Percentiles rank a stretch among this genome's conserved stretches.
Evolutionary conservation across 1,284 basidiomycete species (phyloP).

Genomic region (Boletellus deceptivus): DNA sequence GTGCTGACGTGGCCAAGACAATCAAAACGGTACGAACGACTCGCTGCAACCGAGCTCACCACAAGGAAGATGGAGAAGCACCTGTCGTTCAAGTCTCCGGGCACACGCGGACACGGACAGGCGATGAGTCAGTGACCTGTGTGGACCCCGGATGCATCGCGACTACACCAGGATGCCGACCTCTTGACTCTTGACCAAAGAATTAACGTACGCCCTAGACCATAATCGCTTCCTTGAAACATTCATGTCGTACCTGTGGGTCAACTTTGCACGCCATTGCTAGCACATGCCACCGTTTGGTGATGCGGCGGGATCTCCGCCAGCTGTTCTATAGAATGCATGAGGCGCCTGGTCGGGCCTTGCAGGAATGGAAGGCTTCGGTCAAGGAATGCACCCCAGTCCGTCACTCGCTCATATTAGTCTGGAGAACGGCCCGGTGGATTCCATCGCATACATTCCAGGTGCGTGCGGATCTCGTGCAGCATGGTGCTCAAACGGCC

Average conservation of each 20-base stretch:
- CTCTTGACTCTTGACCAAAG: no score
- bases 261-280: no score
- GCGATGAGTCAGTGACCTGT: no score
- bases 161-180: no score
- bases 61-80: neutral
- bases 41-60: neutral
- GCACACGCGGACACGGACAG: no score
- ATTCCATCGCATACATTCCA: neutral
- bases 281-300: no score
- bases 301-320: no score
- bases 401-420: neutral
- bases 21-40: neutral
- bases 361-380: slow-evolving; percentile 18
- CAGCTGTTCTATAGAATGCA: neutral
- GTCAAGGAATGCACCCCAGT: neutral
- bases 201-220: no score
- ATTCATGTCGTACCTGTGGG: no score
- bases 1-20: neutral
- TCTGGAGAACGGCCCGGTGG: slow-evolving; percentile 5
- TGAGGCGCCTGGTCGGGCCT: slow-evolving; percentile 4
- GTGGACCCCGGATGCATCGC: no score
- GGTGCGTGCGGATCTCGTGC: neutral
- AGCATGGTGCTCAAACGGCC: neutral
- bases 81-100: no score
- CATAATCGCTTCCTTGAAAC: no score